Evolutionary conservation across 192 early-diverging fungal species (phyloP), one percentile per base, ranked within the genome.

Genomic region (Umbelopsis sp.): DNA sequence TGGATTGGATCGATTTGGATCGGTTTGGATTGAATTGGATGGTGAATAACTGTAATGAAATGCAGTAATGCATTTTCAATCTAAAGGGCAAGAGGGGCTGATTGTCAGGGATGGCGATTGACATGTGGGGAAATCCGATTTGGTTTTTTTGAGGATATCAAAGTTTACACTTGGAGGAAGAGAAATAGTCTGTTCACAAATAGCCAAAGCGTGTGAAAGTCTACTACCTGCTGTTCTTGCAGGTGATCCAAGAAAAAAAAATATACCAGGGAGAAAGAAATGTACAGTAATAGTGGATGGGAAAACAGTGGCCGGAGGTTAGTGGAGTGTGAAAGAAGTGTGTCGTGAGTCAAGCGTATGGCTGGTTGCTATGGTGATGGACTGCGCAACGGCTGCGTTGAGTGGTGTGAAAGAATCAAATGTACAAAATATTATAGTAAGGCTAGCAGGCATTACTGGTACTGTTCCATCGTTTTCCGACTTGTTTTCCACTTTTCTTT

Each of bases 381-480:
- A 38, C 4, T 8, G n/a, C 36, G 36, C 8, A 38, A 32, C 14
- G 5, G 75, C n/a, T n/a, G n/a, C 74, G 66, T 71, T 76, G 43
- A 68, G 65, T 25, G 75, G 75, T 17, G 16, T 76, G 34, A 29
- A 41, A 24, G 71, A 70, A 43, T 51, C n/a, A 47, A 53, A 70
- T 26, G 16, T 72, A 21, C 69, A 69, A 51, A 38, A 66, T 36
- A 70, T 17, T 10, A 44, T 54, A 44, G 22, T 34, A 32, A 45
- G 31, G 17, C 17, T 4, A 44, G 22, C n/a, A n/a, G n/a, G n/a
- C n/a, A n/a, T n/a, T n/a, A n/a, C n/a, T n/a, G n/a, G n/a, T n/a
- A n/a, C n/a, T 38, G 36, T 41, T 6, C 38, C 38, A 11, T 41
- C 36, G 38, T 1, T 41, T 1, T 41, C 38, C 38, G 12, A 41